phyloP scores from a whole-genome alignment of 352 stramenopile genomes.

The Pythium chondricola region DNA sequence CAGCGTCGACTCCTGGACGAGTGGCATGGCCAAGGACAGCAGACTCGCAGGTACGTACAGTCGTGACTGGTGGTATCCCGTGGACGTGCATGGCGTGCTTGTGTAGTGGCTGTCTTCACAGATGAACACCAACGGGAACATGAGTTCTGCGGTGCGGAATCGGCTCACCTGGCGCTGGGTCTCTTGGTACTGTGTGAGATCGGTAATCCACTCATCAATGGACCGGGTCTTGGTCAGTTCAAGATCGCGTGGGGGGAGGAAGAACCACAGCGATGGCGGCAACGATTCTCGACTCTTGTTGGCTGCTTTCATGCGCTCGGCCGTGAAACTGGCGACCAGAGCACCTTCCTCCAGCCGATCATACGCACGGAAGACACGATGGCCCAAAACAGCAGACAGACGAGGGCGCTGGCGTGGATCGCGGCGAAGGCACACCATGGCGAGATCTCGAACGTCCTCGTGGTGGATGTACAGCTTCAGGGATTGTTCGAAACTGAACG shows the following conservation, averaged over 20 bases:
- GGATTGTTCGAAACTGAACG: constrained; percentile 38
- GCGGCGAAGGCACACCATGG: constrained; percentile 33
- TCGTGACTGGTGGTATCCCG: constrained; percentile 18
- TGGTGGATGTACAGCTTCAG: constrained; percentile 42
- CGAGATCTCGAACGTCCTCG: constrained; percentile 35
- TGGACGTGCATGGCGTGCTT: constrained; percentile 16
- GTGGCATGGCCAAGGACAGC: constrained; percentile 47
- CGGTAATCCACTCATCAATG: constrained; percentile 37
- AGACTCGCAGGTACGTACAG: constrained; percentile 34
- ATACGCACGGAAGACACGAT: constrained; percentile 32
- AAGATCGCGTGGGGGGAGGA: constrained; percentile 41
- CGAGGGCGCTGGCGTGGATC: constrained; percentile 32
- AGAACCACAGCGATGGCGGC: constrained; percentile 58
- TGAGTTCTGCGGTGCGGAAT: constrained; percentile 22
- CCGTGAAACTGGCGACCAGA: constrained; percentile 13
- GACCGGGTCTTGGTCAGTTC: constrained; percentile 28
- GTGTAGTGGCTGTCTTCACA: constrained; percentile 37
- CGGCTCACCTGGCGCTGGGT: constrained; percentile 8
- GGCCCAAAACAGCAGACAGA: constrained; percentile 27
- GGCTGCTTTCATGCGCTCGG: constrained; percentile 15
- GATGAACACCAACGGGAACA: constrained; percentile 54
- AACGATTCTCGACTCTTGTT: constrained; percentile 20
- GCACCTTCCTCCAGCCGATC: constrained; percentile 13
- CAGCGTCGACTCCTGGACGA: constrained; percentile 59
- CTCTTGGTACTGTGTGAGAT: constrained; percentile 33